Evolutionary conservation across 345 rosid species (phyloP), one percentile per base, ranked within the genome.

Genomic region (Isatis tinctoria): DNA sequence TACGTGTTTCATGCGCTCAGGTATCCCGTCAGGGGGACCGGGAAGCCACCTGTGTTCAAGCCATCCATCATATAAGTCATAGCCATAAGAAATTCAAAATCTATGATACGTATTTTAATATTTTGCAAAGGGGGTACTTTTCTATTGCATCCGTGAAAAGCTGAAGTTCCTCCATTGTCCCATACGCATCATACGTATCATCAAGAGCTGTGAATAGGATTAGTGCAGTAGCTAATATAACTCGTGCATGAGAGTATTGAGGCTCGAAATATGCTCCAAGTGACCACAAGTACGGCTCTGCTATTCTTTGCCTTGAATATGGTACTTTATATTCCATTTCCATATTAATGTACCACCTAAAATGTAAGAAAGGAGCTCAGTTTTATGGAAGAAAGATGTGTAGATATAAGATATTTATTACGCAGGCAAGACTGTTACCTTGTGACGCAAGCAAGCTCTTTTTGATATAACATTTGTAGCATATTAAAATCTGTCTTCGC

Each of bases 221-320:
- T 43, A 73, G 4, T 30, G 70, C 37, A 3, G 1, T 65, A 52
- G 77, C 33, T 12, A 3, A 0, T 64, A 1, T 33, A 43, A 73
- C 18, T 65, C 77, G 65, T 64, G 48, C 77, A 24, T n/a, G 65
- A 49, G 77, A 73, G 39, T 65, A 73, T 6, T 64, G 56, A 51
- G 77, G 77, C 70, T 73, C 77, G 11, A 73, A 73, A 54, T 53
- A 73, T 73, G 57, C 27, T 22, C 76, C 77, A 64, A 73, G 47
- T 32, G 77, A 35, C 77, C 77, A 73, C 51, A 73, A 30, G 64
- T 73, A 73, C 5, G 45, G 17, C 60, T 73, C 77, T 26, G 47
- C 27, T 22, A 43, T 8, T 3, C 77, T 22, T 10, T 64, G 64
- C 39, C 71, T 54, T 10, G 65, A 22, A 32, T 54, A 73, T 22